Percentiles rank a stretch among this genome's conserved stretches.
Evolutionary conservation across 2,329 filamentous ascomycete species (phyloP).

Genomic region (Botrytis medusae): DNA sequence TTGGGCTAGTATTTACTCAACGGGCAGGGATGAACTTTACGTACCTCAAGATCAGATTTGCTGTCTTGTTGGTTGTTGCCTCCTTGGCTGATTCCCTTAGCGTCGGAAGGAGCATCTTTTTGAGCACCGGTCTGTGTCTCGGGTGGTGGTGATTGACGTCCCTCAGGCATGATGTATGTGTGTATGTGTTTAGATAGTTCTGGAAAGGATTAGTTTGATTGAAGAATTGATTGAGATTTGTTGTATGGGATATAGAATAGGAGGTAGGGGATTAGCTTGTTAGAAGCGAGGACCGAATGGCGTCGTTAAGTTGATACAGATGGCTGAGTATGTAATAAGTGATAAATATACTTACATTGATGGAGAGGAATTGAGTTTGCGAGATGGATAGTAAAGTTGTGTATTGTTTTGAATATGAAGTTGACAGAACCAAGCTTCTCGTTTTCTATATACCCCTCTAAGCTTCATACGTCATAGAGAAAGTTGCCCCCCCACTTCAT

Average conservation of each 20-base stretch:
- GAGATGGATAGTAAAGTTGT: background rate
- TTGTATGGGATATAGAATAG: background rate
- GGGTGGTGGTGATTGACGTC: constrained; percentile 76
- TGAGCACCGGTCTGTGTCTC: constrained; percentile 67
- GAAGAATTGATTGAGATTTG: background rate
- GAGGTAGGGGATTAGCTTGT: background rate
- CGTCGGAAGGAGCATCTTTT: constrained; percentile 56
- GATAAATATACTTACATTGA: background rate
- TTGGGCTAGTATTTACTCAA: background rate
- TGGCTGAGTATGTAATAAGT: background rate
- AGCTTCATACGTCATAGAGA: constrained; percentile 10
- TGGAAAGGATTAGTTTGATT: background rate
- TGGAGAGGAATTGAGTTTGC: background rate
- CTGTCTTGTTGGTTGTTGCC: constrained; percentile 51
- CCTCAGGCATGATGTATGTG: constrained; percentile 54
- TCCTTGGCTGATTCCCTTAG: constrained; percentile 57
- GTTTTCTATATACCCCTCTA: constrained; percentile 16
- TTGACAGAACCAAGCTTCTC: background rate
- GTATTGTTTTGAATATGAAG: background rate
- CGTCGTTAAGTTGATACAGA: background rate
- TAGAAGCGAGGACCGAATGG: background rate
- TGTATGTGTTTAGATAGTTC: constrained; percentile 25
- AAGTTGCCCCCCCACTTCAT: constrained; percentile 2
- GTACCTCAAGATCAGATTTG: constrained; percentile 52
- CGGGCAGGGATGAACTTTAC: constrained; percentile 21